Evolutionary conservation across 148 eudicot genomes (phyloP).

Genomic region (Rhododendron williamsianum): DNA sequence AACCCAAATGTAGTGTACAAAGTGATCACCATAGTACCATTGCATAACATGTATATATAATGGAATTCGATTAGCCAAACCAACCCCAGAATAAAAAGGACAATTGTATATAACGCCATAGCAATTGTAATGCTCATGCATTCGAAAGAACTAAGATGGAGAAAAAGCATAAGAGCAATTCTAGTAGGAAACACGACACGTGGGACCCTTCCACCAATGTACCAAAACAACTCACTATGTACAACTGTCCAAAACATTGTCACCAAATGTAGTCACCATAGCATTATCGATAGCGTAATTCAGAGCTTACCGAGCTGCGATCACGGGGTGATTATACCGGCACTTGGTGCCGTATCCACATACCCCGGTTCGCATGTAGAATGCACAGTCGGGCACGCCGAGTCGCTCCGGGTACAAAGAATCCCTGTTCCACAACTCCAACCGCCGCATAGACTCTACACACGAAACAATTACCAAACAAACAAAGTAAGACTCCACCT

Average conservation of each 20-base stretch:
- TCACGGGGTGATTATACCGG: slow-evolving; percentile 77
- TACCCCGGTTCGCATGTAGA: slow-evolving; percentile 68
- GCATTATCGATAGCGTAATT: background rate
- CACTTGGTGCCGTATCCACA: slow-evolving; percentile 74
- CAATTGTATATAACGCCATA: too few relatives aligned
- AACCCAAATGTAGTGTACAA: background rate
- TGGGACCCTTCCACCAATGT: background rate
- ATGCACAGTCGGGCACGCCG: slow-evolving; percentile 62
- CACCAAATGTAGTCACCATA: background rate
- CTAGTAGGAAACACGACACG: background rate
- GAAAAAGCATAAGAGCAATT: background rate
- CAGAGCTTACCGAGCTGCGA: slow-evolving; percentile 48
- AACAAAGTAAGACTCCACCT: background rate
- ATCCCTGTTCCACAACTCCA: slow-evolving; percentile 46
- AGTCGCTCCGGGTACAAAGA: slow-evolving; percentile 65
- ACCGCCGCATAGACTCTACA: slow-evolving; percentile 66
- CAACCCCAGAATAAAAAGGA: background rate
- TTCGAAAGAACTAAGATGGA: background rate
- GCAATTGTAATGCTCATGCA: background rate
- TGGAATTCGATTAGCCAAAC: background rate
- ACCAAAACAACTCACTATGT: background rate
- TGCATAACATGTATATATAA: background rate
- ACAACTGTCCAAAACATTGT: background rate
- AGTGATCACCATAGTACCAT: background rate
- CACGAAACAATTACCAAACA: slow-evolving; percentile 6